Base-by-base conservation (phyloP, 257 asterid species). In the Ilex asprella region DNA sequence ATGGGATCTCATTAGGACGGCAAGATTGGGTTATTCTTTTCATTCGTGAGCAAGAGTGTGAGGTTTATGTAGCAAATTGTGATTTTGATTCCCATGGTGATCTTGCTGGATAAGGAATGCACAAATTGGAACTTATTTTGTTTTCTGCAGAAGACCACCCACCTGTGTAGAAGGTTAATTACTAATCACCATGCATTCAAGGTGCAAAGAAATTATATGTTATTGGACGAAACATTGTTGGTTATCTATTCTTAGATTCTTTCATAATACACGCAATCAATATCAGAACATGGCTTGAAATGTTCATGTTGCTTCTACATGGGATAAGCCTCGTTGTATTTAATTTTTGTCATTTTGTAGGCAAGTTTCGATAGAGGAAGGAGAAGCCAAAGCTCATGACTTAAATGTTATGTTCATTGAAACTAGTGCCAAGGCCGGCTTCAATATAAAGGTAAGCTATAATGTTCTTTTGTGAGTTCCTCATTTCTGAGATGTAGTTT, bases 391-490 rank as follows among this genome's bases (percentile, higher is more conserved):
- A 67, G 81, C 84, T 61, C 84, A 76, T n/a, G 84, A 79, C 3
- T 73, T 79, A 21, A 75, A 75, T 66, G 84, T 79, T 59, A 72
- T 79, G 84, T 79, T 75, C 35, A 79, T 79, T 32, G 84, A 79
- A 65, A 79, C 84, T 7, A 79, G 84, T 72, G 84, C 84, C 27
- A 79, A 79, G 68, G 84, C 84, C 31, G 84, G 84, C 30, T 79
- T 79, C 72, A 79, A 79, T 61, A 79, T 79, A 14, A 79, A 79
- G 78, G 84, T 69, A 57, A 73, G 47, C 32, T 16, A 32, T 14
- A 6, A 49, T 49, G 3, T 15, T 49, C 54, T 49, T 53, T 16
- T 53, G 5, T n/a, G 53, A 52, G 30, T 47, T 29, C 15, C 39
- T 7, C 29, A 3, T 49, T 49, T 15, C 54, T 3, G 6, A 49